Percentiles rank a stretch among this genome's conserved stretches.
Evolutionary conservation across 352 stramenopile species (phyloP).

Genomic region (Pythium myriotylum): DNA sequence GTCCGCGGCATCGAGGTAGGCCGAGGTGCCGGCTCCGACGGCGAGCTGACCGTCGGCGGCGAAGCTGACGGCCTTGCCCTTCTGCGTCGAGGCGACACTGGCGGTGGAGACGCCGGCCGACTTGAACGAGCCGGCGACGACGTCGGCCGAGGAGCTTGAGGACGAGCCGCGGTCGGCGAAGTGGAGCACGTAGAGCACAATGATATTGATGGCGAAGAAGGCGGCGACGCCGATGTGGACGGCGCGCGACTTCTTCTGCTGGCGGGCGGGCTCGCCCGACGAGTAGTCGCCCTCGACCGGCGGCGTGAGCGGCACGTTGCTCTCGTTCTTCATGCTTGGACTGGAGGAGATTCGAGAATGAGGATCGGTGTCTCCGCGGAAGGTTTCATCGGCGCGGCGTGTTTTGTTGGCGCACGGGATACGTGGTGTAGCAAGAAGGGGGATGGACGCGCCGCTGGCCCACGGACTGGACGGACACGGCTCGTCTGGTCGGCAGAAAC

Average conservation of each 20-base stretch:
- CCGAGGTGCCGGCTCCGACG: constrained; percentile 67
- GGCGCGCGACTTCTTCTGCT: constrained; percentile 34
- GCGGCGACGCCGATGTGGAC: constrained; percentile 38
- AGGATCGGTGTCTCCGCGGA: not conserved
- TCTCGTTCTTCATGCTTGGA: constrained; percentile 35
- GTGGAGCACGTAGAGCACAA: constrained; percentile 83
- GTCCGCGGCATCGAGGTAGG: constrained; percentile 57
- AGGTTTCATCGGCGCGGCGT: not conserved
- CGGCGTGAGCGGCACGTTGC: constrained; percentile 55
- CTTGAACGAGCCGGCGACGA: constrained; percentile 38
- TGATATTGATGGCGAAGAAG: constrained; percentile 81
- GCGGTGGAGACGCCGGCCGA: constrained; percentile 6
- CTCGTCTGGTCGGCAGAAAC: constrained; percentile 8
- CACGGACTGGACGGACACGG: not conserved
- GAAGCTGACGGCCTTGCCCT: constrained; percentile 73
- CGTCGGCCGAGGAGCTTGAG: constrained; percentile 27
- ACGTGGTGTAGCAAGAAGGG: constrained; percentile 8
- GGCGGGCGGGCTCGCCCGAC: constrained; percentile 11
- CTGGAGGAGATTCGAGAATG: constrained; percentile 34
- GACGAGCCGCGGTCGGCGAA: constrained; percentile 64
- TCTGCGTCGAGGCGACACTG: constrained; percentile 25
- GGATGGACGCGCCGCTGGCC: constrained; percentile 1
- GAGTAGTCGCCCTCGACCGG: constrained; percentile 38
- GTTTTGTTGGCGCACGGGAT: constrained; percentile 22
- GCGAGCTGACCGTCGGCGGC: constrained; percentile 45